Conservation (phyloP, 495 filamentous ascomycete species). For the Neurospora discreta region DNA sequence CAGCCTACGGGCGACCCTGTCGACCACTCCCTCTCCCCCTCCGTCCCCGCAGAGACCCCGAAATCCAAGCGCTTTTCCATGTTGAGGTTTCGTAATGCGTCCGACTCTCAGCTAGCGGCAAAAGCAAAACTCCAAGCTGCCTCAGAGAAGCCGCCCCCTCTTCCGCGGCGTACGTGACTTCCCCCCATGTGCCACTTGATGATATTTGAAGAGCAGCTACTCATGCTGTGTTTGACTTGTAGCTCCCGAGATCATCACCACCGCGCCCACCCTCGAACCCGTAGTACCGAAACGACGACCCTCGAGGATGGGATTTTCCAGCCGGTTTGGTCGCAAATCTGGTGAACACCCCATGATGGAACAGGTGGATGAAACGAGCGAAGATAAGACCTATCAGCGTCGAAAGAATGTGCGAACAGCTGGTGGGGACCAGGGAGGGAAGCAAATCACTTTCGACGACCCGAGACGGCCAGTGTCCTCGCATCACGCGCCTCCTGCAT, state of each 20-base stretch:
- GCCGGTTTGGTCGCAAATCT: conserved; percentile 29
- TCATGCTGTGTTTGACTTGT: conserved; percentile 11
- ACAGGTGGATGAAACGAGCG: conserved; percentile 16
- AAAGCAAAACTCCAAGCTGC: conserved; percentile 65
- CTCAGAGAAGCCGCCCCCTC: conserved; percentile 49
- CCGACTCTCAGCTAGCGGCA: conserved; percentile 77
- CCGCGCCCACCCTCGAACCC: conserved; percentile 68
- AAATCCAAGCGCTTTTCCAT: conserved; percentile 73
- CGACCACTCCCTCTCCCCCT: conserved; percentile 24
- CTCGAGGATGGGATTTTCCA: conserved; percentile 36
- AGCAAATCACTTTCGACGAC: conserved; percentile 54
- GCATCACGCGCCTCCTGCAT: conserved; percentile 42
- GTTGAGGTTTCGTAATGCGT: conserved; percentile 84
- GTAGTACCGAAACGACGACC: conserved; percentile 38
- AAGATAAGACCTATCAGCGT: not conserved
- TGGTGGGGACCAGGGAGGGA: conserved; percentile 23
- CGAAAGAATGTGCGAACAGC: not conserved
- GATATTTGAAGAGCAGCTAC: not conserved
- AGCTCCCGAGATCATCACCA: conserved; percentile 90
- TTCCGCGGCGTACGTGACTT: conserved; percentile 54
- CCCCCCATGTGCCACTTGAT: not conserved
- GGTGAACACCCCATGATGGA: conserved; percentile 30
- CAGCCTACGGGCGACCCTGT: conserved; percentile 18
- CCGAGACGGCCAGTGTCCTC: conserved; percentile 47
- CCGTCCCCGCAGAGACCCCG: conserved; percentile 35